Evolutionary conservation across 257 asterid genomes (phyloP).

Genomic region (Euphrasia confusa): DNA sequence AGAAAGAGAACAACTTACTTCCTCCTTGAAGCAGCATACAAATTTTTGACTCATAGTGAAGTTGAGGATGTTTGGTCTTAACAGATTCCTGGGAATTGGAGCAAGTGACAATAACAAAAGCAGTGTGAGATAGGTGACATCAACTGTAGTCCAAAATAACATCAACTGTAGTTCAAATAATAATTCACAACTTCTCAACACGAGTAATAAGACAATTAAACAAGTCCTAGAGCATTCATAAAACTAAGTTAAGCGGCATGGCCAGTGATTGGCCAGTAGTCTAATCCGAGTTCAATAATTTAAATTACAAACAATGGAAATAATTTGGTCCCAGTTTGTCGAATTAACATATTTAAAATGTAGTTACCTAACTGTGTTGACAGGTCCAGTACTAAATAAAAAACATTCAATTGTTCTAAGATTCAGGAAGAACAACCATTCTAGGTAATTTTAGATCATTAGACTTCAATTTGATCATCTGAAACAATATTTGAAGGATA

Average conservation of each 20-base stretch:
- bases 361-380: too few relatives aligned
- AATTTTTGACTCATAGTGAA: conserved; percentile 87
- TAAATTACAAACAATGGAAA: too few relatives aligned
- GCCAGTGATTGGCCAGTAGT: too few relatives aligned
- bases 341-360: too few relatives aligned
- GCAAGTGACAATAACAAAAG: conserved; percentile 4
- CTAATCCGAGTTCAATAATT: too few relatives aligned
- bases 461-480: too few relatives aligned
- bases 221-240: conserved; percentile 4
- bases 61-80: conserved; percentile 93
- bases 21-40: conserved; percentile 95
- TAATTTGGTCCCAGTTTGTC: too few relatives aligned
- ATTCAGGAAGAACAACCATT: too few relatives aligned
- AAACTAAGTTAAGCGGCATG: conserved; percentile 1
- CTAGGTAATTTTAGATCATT: too few relatives aligned
- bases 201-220: not conserved
- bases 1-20: conserved; percentile 47
- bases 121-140: conserved; percentile 11
- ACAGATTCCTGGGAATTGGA: conserved; percentile 62
- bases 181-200: conserved; percentile 12
- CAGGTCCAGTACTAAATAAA: too few relatives aligned
- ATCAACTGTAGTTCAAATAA: not conserved
- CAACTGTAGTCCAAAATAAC: not conserved
- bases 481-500: too few relatives aligned
- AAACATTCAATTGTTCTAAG: too few relatives aligned